Base-by-base conservation (phyloP, 495 filamentous ascomycete genomes). In the Lepraria neglecta region DNA sequence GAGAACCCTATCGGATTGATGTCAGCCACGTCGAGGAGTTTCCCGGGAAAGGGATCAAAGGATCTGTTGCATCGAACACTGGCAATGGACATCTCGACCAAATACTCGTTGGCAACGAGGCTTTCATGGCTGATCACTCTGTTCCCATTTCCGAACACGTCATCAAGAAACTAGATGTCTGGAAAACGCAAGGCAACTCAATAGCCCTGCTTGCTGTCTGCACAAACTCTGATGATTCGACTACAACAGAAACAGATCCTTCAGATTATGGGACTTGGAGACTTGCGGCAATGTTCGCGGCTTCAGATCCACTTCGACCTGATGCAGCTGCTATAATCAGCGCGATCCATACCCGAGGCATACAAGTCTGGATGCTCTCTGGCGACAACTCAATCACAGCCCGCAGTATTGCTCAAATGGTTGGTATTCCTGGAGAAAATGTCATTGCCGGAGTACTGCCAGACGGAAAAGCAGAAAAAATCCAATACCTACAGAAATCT, bases 371-470 rank as follows among this genome's bases (percentile, higher is more conserved):
- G 83, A 95, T 96, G 90, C 84, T 94, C 48, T 92, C 90, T 2
- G 91, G 91, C 17, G 91, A 96, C 72, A 80, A 80, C 64, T 68
- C 73, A 46, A 76, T 59, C 43, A 80, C 77, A n/a, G 83, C 83
- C 15, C 67, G 75, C 30, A 80, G 83, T 6, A 79, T 96, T 24
- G 91, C 87, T 1, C 71, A 77, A 3, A 80, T 82, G 73, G 75
- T 96, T 31, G 89, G 88, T 30, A 96, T 96, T 65, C 79, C 85
- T 0, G 65, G 75, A 0, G 71, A 77, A 44, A 87, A 90, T 66
- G 84, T 96, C 65, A 87, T 94, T 67, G 92, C 91, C 51, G 89
- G 88, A 47, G 88, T 95, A 3, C 80, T 95, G 7, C 91, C 91
- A 1, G 81, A 84, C 10, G 80, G 91, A 62, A 96, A 96, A 72